Evolutionary conservation across 257 asterid species (phyloP).

Genomic region (Nicotiana sylvestris): DNA sequence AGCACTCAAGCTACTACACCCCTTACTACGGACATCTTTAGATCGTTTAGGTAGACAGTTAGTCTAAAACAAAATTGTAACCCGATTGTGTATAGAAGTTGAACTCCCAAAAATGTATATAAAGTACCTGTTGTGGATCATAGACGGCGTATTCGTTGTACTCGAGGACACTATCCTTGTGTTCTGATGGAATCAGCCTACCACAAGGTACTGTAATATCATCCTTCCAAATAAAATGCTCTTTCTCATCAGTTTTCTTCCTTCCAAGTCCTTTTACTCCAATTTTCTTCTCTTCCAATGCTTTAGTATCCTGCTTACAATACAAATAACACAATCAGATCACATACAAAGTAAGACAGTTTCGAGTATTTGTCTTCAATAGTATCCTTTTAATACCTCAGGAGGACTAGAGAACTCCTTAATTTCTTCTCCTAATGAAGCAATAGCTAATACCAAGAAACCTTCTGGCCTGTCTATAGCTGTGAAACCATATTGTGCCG

Average conservation of each 20-base stretch:
- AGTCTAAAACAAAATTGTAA: too few relatives aligned
- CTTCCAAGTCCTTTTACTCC: conserved; percentile 70
- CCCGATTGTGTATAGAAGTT: too few relatives aligned
- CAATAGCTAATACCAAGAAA: conserved; percentile 68
- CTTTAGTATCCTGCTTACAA: conserved; percentile 27
- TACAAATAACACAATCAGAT: neutral
- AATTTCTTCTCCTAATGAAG: conserved; percentile 52
- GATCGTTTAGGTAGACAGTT: too few relatives aligned
- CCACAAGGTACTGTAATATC: conserved; percentile 84
- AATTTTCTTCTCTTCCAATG: conserved; percentile 51
- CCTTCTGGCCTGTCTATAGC: conserved; percentile 80
- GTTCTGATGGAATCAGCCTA: conserved; percentile 41
- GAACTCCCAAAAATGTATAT: neutral
- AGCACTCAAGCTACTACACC: too few relatives aligned
- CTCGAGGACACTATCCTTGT: conserved; percentile 62
- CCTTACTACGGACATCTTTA: too few relatives aligned
- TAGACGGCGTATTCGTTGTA: conserved; percentile 83
- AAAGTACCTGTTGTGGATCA: conserved; percentile 60
- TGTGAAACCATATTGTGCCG: conserved; percentile 78
- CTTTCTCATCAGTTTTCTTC: conserved; percentile 69
- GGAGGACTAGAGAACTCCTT: conserved; percentile 36
- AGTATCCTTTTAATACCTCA: conserved; percentile 16
- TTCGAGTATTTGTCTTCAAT: neutral
- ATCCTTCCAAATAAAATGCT: conserved; percentile 73
- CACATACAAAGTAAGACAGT: neutral